A percentile compares a stretch with the other conserved stretches of the same genome.
phyloP scores from a whole-genome alignment of 2,329 filamentous ascomycete genomes.

The Cladosporium sp. region DNA sequence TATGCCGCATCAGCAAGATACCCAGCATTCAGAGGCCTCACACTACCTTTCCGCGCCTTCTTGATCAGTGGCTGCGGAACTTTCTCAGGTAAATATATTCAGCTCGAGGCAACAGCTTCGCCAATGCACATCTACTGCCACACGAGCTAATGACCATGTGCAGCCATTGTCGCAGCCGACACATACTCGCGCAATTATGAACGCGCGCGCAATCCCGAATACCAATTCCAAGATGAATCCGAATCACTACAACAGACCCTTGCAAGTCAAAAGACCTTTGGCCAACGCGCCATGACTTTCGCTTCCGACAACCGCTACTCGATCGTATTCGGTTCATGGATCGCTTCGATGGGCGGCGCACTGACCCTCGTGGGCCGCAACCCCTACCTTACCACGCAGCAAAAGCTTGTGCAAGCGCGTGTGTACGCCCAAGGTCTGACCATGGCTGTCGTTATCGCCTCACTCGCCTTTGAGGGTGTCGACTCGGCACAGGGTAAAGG shows the following conservation, averaged over 20 bases:
- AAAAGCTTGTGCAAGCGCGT: conserved; percentile 92
- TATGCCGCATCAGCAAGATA: conserved; percentile 66
- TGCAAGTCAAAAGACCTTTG: conserved; percentile 51
- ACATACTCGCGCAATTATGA: conserved; percentile 68
- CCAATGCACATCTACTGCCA: neutral
- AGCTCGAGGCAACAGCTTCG: too few species aligned
- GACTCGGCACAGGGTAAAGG: conserved; percentile 74
- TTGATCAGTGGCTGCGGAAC: conserved; percentile 77
- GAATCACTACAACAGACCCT: conserved; percentile 53
- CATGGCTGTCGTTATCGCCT: conserved; percentile 75
- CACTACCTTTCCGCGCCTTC: conserved; percentile 86
- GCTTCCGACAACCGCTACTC: conserved; percentile 77
- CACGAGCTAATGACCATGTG: too few species aligned
- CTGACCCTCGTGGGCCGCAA: conserved; percentile 74
- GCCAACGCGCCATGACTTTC: conserved; percentile 65
- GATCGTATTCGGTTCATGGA: conserved; percentile 78
- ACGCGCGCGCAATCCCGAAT: conserved; percentile 62
- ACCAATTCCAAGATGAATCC: conserved; percentile 61
- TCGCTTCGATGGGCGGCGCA: conserved; percentile 72
- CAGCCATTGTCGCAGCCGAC: conserved; percentile 77
- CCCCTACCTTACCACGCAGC: conserved; percentile 66
- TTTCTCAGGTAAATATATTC: conserved; percentile 57
- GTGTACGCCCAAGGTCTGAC: conserved; percentile 91
- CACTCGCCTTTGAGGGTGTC: conserved; percentile 73
- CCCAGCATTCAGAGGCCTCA: conserved; percentile 73